Conservation (phyloP, 2,329 filamentous ascomycete genomes). For the Thielaviopsis punctulata region DNA sequence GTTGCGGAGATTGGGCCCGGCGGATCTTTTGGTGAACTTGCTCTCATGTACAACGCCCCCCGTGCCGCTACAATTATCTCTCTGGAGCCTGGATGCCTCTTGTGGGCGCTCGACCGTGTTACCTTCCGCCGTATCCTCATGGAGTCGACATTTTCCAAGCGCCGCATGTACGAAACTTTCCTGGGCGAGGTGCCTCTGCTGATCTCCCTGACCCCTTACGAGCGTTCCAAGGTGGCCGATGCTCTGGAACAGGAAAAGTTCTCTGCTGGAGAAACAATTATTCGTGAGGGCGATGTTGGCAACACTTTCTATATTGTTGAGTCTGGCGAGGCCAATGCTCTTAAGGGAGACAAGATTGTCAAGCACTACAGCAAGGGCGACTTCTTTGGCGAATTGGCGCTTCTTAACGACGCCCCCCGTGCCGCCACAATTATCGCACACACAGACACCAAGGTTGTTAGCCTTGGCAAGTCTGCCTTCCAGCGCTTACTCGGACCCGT, state of each 20-base stretch:
- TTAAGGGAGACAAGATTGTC: slow-evolving; percentile 59
- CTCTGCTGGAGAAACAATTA: slow-evolving; percentile 63
- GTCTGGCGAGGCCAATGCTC: slow-evolving; percentile 70
- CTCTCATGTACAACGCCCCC: slow-evolving; percentile 96
- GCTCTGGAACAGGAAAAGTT: slow-evolving; percentile 85
- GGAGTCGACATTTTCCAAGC: slow-evolving; percentile 91
- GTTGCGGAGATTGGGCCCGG: slow-evolving; percentile 72
- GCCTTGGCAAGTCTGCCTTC: slow-evolving; percentile 83
- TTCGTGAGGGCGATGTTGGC: slow-evolving; percentile 78
- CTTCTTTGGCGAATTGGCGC: slow-evolving; percentile 88
- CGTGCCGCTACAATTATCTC: slow-evolving; percentile 88
- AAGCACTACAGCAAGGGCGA: slow-evolving; percentile 80
- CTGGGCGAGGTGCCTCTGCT: slow-evolving; percentile 84
- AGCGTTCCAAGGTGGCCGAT: slow-evolving; percentile 93
- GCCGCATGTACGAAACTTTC: slow-evolving; percentile 95
- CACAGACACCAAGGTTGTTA: slow-evolving; percentile 83
- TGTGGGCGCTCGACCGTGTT: slow-evolving; percentile 89
- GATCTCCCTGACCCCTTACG: slow-evolving; percentile 68
- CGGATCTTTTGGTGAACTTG: slow-evolving; percentile 89
- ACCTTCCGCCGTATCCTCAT: slow-evolving; percentile 97
- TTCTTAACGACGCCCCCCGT: slow-evolving; percentile 84
- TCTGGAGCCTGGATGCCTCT: slow-evolving; percentile 55
- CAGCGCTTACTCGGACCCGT: slow-evolving; percentile 84
- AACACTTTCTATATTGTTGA: slow-evolving; percentile 87
- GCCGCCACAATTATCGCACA: slow-evolving; percentile 74